Evolutionary conservation across 306 rosid genomes (phyloP).

Genomic region (Rosa rugosa): DNA sequence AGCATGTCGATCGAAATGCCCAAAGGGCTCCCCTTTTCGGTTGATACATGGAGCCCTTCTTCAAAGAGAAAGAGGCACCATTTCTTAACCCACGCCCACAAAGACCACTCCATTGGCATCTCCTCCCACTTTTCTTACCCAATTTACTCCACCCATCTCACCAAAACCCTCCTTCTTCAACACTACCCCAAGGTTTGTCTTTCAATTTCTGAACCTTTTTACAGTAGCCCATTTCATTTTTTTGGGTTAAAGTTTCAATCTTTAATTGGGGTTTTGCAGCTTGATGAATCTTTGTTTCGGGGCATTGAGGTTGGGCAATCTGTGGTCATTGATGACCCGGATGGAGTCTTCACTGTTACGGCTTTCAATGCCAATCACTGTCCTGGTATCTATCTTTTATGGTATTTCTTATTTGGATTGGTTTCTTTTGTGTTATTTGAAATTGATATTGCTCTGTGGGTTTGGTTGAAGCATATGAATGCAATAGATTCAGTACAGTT

Average conservation of each 20-base stretch:
- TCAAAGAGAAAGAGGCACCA: conserved; percentile 60
- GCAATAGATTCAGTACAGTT: neutral
- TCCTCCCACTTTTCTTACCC: conserved; percentile 53
- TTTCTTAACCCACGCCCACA: conserved; percentile 84
- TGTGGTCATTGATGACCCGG: conserved; percentile 47
- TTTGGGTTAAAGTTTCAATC: neutral
- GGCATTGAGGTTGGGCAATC: conserved; percentile 56
- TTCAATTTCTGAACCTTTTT: neutral
- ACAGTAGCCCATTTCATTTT: neutral
- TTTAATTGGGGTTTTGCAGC: conserved; percentile 24
- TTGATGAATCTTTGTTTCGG: conserved; percentile 49
- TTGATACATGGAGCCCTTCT: conserved; percentile 67
- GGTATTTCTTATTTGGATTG: neutral
- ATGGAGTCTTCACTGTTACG: conserved; percentile 55
- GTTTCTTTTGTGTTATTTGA: neutral
- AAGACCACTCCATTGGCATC: conserved; percentile 64
- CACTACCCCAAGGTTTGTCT: conserved; percentile 44
- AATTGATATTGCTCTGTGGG: neutral
- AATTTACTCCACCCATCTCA: conserved; percentile 55
- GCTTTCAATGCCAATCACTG: conserved; percentile 82
- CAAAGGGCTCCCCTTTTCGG: conserved; percentile 71
- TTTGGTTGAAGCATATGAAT: neutral
- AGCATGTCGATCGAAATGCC: conserved; percentile 82
- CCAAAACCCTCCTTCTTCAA: conserved; percentile 57
- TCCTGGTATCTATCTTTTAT: conserved; percentile 48